A percentile compares a stretch with the other conserved stretches of the same genome.
Conservation (phyloP, 2,329 filamentous ascomycete species). For the Ophiostoma perfectum region DNA sequence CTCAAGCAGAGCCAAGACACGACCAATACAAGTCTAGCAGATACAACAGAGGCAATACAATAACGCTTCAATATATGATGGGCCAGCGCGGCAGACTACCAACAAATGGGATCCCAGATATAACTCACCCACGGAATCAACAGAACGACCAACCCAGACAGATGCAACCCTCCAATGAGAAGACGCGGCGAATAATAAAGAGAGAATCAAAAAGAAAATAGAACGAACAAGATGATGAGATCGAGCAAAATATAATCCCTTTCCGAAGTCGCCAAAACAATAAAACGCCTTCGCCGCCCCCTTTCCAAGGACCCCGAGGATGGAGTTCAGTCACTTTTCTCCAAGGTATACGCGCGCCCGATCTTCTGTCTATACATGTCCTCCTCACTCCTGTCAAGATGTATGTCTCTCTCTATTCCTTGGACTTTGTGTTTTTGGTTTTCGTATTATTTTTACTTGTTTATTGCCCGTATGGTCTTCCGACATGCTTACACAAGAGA, state of each 20-base stretch:
- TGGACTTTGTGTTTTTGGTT: not conserved
- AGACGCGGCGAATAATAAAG: not conserved
- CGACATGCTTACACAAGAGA: constrained; percentile 57
- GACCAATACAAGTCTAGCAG: too few species aligned
- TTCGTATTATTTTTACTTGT: not conserved
- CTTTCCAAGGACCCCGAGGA: not conserved
- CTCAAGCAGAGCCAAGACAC: too few species aligned
- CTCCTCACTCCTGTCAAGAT: not conserved
- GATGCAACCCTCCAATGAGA: not conserved
- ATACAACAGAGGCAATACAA: too few species aligned
- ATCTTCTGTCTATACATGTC: not conserved
- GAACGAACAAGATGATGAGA: too few species aligned
- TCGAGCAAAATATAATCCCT: too few species aligned
- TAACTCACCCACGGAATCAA: not conserved
- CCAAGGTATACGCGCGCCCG: not conserved
- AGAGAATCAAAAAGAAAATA: not conserved
- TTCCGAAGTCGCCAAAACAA: not conserved
- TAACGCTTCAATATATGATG: not conserved
- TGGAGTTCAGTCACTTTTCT: not conserved
- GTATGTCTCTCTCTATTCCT: not conserved
- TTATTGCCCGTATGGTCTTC: not conserved
- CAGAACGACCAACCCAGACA: not conserved
- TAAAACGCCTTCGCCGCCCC: constrained; percentile 1
- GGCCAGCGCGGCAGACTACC: not conserved
- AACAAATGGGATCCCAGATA: not conserved